These are phyloP conservation scores for Elaeagnus macrophylla DNA, from an alignment of 306 rosid genomes.

Conservation along the genomic window DNA sequence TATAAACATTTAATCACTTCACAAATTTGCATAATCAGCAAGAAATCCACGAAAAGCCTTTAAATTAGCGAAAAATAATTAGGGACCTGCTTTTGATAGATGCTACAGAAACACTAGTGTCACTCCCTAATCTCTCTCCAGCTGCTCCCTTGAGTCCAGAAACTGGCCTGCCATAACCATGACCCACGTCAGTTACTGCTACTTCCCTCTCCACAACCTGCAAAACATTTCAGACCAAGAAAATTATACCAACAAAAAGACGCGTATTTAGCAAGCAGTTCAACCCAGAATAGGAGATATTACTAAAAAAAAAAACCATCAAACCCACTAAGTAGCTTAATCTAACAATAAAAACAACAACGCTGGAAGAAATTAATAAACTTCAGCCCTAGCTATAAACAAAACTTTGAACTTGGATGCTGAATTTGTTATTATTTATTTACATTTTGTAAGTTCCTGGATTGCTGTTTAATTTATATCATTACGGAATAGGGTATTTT, in stretches of 20 bases:
- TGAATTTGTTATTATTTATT: no score
- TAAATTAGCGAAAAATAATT: background rate
- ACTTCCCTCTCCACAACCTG: constrained; percentile 55
- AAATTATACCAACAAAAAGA: background rate
- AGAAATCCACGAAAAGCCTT: background rate
- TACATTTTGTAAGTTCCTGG: no score
- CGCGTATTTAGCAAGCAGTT: background rate
- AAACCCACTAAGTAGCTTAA: no score
- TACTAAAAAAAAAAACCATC: no score
- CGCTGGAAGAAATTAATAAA: no score
- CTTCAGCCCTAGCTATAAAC: no score
- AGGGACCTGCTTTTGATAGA: constrained; percentile 37
- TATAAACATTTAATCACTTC: background rate
- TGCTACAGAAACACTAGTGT: background rate
- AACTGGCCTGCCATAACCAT: constrained; percentile 12
- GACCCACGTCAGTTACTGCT: constrained; percentile 14
- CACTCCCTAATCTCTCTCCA: constrained; percentile 22
- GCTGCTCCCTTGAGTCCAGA: constrained; percentile 33
- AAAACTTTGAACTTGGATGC: no score
- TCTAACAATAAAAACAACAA: no score
- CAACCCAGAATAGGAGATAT: no score
- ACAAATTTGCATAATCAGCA: no score
- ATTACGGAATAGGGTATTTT: background rate
- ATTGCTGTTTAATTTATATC: background rate
- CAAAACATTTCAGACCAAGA: constrained; percentile 3